These are phyloP conservation scores for Vanrija sp. DNA, from an alignment of 1,284 basidiomycete species.

Conservation along the genomic window DNA sequence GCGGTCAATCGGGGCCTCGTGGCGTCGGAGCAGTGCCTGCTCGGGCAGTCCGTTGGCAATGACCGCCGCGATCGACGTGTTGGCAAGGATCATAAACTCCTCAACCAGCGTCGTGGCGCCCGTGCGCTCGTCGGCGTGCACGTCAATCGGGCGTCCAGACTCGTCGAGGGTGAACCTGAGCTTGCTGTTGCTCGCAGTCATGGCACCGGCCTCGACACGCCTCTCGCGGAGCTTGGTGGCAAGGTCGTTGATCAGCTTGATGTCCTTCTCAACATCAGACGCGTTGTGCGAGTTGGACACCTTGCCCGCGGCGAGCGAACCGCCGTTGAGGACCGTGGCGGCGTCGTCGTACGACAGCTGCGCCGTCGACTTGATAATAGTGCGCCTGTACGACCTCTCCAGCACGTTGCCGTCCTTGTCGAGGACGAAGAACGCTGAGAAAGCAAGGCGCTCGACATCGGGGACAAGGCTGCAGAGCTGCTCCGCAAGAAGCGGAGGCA, in stretches of 20 bases:
- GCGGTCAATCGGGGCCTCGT: conserved; percentile 87
- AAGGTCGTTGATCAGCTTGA: conserved; percentile 61
- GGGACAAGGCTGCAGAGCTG: conserved; percentile 88
- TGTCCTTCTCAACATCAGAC: conserved; percentile 65
- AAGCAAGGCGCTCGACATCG: conserved; percentile 80
- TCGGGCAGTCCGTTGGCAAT: conserved; percentile 91
- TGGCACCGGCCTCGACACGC: conserved; percentile 76
- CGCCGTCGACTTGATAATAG: conserved; percentile 75
- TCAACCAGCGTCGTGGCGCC: conserved; percentile 82
- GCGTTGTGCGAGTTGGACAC: conserved; percentile 60
- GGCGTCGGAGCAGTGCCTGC: conserved; percentile 87
- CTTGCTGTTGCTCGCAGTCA: conserved; percentile 67
- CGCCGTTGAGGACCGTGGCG: conserved; percentile 75
- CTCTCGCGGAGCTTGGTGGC: conserved; percentile 69
- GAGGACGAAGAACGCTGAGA: conserved; percentile 83
- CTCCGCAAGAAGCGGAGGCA: conserved; percentile 85
- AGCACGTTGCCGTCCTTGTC: conserved; percentile 74
- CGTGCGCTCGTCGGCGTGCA: conserved; percentile 59
- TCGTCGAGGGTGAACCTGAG: conserved; percentile 79
- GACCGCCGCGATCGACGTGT: conserved; percentile 84
- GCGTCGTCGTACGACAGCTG: conserved; percentile 80
- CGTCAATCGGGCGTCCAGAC: conserved; percentile 76
- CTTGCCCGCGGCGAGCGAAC: conserved; percentile 55
- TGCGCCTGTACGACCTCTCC: conserved; percentile 88
- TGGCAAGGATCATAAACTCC: conserved; percentile 94